Percentiles rank a stretch among this genome's conserved stretches.
Conservation (phyloP, 1,284 basidiomycete species). For the Ceratobasidium papillatum region DNA sequence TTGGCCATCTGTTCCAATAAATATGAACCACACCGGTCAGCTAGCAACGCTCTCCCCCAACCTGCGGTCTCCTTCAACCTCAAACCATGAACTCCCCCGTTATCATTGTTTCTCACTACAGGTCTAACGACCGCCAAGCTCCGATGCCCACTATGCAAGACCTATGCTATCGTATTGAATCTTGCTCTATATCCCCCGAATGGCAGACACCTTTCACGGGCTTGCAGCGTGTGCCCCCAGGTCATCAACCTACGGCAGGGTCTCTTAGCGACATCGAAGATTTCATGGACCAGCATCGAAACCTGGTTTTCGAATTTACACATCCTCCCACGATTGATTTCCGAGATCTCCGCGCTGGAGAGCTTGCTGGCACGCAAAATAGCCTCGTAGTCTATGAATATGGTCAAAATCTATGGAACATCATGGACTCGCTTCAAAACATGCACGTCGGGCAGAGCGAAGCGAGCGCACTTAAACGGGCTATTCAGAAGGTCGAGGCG, state of each 20-base stretch:
- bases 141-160: neutral
- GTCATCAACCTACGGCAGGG: neutral
- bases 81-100: slow-evolving; percentile 11
- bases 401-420: neutral
- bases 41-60: neutral
- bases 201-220: neutral
- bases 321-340: slow-evolving; percentile 17
- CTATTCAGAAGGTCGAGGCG: slow-evolving; percentile 18
- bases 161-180: neutral
- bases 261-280: neutral
- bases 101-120: slow-evolving; percentile 28
- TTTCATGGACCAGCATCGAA: slow-evolving; percentile 17
- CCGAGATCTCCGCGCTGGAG: slow-evolving; percentile 12
- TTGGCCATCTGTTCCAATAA: neutral
- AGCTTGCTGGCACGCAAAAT: slow-evolving; percentile 13
- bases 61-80: neutral
- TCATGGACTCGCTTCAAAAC: neutral
- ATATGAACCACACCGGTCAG: neutral
- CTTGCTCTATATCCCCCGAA: neutral
- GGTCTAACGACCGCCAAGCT: neutral
- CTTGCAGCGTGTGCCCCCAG: neutral
- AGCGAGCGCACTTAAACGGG: neutral
- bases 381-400: slow-evolving; percentile 15
- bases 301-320: slow-evolving; percentile 25
- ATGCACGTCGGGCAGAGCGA: slow-evolving; percentile 1